Evolutionary conservation across 192 early-diverging fungal species (phyloP).

Genomic region (Coemansia sp.): DNA sequence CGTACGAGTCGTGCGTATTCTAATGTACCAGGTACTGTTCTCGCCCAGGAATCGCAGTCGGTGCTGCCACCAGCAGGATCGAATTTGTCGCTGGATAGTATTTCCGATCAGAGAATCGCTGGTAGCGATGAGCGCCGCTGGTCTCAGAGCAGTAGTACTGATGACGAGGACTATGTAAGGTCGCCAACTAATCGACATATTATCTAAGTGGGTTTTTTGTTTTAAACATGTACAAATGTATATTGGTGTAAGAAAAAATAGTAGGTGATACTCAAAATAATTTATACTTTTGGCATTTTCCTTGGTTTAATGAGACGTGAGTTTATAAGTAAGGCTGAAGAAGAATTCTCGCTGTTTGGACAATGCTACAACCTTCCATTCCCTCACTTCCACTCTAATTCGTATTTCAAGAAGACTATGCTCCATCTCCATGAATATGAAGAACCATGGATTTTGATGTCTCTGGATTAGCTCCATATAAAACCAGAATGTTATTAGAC

Average conservation of each 20-base stretch:
- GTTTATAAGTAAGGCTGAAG: too few relatives aligned
- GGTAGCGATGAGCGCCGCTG: neutral
- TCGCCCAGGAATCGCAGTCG: slow-evolving; percentile 18
- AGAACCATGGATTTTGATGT: too few relatives aligned
- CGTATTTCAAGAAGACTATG: too few relatives aligned
- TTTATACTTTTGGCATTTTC: too few relatives aligned
- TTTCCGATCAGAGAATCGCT: neutral
- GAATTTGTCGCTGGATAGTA: slow-evolving; percentile 2
- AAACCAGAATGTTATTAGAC: too few relatives aligned
- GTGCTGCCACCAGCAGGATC: neutral
- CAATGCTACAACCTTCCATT: too few relatives aligned
- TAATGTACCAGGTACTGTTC: neutral
- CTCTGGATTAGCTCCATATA: too few relatives aligned
- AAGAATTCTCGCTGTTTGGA: too few relatives aligned
- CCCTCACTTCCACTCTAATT: too few relatives aligned
- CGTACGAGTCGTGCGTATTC: slow-evolving; percentile 1
- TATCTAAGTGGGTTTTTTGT: neutral
- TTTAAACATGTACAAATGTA: neutral
- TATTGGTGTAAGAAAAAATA: neutral
- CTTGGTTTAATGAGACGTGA: too few relatives aligned
- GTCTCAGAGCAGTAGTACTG: slow-evolving; percentile 2
- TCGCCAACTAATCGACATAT: neutral
- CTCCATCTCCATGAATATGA: too few relatives aligned
- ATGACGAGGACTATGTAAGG: neutral
- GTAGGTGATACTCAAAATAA: neutral